Percentiles rank a stretch among this genome's conserved stretches.
Conservation (phyloP, 1,284 basidiomycete species). For the Ganoderma lingzhi region DNA sequence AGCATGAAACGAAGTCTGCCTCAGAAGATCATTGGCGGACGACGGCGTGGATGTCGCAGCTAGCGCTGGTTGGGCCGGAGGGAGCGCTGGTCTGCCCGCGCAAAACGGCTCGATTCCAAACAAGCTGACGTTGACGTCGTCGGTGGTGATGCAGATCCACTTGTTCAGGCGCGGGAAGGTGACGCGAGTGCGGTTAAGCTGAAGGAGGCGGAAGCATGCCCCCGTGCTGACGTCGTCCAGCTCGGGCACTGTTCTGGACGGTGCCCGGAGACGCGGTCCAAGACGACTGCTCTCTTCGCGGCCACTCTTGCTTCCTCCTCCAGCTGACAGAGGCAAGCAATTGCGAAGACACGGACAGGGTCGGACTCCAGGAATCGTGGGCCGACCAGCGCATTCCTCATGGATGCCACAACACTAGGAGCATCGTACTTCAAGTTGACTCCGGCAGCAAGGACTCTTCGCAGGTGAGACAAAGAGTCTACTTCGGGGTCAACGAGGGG, state of each 20-base stretch:
- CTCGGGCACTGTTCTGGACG: neutral
- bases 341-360: conserved; percentile 1
- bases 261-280: neutral
- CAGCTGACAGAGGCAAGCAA: neutral
- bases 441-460: neutral
- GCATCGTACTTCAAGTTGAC: neutral
- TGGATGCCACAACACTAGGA: neutral
- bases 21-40: too few species aligned
- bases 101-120: neutral
- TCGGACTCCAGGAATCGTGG: neutral
- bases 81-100: too few species aligned
- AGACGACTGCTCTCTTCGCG: neutral
- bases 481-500: conserved; percentile 1
- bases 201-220: conserved; percentile 3
- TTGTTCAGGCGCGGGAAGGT: neutral
- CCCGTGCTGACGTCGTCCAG: neutral
- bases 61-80: too few species aligned
- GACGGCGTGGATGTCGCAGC: too few species aligned
- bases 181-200: neutral
- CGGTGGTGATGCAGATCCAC: neutral
- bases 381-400: neutral
- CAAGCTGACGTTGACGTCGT: neutral
- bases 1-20: too few species aligned
- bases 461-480: neutral
- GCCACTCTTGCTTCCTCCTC: neutral